phyloP scores from a whole-genome alignment of 768 basidiomycete genomes.

The Pulveroboletus sp. region DNA sequence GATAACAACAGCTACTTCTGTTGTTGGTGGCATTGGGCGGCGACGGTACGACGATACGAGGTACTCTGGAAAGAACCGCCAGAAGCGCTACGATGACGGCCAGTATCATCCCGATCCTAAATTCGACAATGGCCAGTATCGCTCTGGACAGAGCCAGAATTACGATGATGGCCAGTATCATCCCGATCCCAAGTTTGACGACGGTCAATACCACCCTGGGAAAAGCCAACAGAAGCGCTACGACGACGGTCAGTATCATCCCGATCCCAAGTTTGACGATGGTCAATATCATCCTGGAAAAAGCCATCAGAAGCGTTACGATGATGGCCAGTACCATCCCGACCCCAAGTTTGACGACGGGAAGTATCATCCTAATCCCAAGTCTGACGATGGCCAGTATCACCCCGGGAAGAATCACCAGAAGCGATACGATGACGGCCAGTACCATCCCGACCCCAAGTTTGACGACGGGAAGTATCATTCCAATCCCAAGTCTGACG shows the following conservation, averaged over 20 bases:
- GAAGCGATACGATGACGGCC: slow-evolving; percentile 14
- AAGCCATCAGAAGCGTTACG: not conserved
- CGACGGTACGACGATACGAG: not conserved
- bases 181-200: not conserved
- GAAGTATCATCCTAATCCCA: slow-evolving; percentile 1
- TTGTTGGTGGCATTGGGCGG: not conserved
- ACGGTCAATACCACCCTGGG: not conserved
- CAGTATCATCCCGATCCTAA: slow-evolving; percentile 10
- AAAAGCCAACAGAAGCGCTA: not conserved
- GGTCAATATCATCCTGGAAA: slow-evolving; percentile 10
- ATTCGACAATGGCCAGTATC: not conserved
- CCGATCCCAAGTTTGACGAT: slow-evolving; percentile 6
- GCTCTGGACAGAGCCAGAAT: not conserved
- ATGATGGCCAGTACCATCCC: slow-evolving; percentile 9
- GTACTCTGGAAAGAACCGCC: not conserved
- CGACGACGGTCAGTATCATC: slow-evolving; percentile 17
- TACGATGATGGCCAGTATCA: slow-evolving; percentile 19
- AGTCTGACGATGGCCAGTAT: slow-evolving; percentile 1
- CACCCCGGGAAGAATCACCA: not conserved
- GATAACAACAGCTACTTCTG: not conserved
- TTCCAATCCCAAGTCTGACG: slow-evolving; percentile 2
- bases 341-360: slow-evolving; percentile 7
- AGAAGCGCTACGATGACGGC: slow-evolving; percentile 9
- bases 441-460: slow-evolving; percentile 6
- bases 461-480: slow-evolving; percentile 9